These are phyloP conservation scores for Alternaria triticimaculans DNA, from an alignment of 2,329 filamentous ascomycete species.

Conservation along the genomic window DNA sequence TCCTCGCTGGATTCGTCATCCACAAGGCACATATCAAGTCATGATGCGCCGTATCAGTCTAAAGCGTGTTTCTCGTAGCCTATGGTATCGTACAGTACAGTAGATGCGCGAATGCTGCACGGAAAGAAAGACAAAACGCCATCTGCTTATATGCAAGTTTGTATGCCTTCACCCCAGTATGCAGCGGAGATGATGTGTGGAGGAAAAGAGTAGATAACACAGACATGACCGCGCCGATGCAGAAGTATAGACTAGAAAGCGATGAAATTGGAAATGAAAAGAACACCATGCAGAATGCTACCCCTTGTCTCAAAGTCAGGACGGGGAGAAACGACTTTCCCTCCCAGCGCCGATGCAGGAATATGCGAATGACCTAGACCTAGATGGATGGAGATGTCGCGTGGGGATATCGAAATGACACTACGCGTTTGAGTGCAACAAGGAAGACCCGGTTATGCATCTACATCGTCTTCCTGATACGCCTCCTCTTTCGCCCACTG, in stretches of 20 bases:
- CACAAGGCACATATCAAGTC: neutral
- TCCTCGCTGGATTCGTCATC: neutral
- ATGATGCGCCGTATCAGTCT: neutral
- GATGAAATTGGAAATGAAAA: neutral
- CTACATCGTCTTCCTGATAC: constrained; percentile 42
- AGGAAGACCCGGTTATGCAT: neutral
- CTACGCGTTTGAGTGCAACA: neutral
- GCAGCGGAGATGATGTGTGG: neutral
- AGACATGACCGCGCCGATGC: neutral
- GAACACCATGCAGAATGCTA: neutral
- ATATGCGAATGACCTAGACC: neutral
- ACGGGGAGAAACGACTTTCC: neutral
- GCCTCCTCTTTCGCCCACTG: constrained; percentile 29
- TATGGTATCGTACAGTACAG: constrained; percentile 1
- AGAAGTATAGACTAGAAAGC: neutral
- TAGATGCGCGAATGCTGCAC: neutral
- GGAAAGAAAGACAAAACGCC: neutral
- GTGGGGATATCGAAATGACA: neutral
- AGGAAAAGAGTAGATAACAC: neutral
- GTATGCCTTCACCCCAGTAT: neutral
- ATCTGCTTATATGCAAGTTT: neutral
- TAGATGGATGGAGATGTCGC: neutral
- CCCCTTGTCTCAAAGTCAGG: neutral
- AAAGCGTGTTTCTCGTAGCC: neutral
- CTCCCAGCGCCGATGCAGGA: neutral